Percentiles rank a stretch among this genome's conserved stretches.
Evolutionary conservation across 108 stramenopile species (phyloP).

Genomic region (Fistulifera solaris): DNA sequence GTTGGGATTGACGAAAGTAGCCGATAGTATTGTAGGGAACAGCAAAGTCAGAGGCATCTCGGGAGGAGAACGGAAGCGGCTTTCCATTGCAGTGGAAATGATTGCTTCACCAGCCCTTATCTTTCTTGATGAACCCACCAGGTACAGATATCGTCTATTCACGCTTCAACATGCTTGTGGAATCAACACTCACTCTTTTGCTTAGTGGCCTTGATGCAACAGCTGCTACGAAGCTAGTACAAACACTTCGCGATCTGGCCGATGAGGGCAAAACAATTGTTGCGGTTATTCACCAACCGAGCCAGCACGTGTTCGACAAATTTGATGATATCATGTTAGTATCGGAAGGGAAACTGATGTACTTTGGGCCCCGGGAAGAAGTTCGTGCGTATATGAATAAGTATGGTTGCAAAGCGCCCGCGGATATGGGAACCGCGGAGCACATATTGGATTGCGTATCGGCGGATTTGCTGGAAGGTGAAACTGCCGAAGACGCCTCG

Average conservation of each 20-base stretch:
- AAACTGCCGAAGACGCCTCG: conserved; percentile 32
- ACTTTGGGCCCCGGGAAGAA: conserved; percentile 56
- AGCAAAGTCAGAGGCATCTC: conserved; percentile 68
- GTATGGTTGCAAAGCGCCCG: conserved; percentile 3
- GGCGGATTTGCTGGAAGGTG: conserved; percentile 11
- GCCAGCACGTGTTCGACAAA: conserved; percentile 62
- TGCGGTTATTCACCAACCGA: conserved; percentile 86
- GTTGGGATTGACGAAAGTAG: conserved; percentile 57
- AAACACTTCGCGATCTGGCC: conserved; percentile 62
- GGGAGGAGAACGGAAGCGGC: conserved; percentile 81
- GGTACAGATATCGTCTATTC: conserved; percentile 22
- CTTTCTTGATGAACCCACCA: conserved; percentile 71
- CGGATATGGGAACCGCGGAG: conserved; percentile 27
- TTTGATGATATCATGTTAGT: conserved; percentile 82
- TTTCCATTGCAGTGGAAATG: conserved; percentile 83
- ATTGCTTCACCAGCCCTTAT: conserved; percentile 64
- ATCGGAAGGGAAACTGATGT: conserved; percentile 80
- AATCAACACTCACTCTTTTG: background rate
- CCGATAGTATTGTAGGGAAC: conserved; percentile 78
- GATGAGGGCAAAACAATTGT: conserved; percentile 74
- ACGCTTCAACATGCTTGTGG: background rate
- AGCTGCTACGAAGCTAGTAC: conserved; percentile 56
- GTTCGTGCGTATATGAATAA: conserved; percentile 49
- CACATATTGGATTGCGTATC: conserved; percentile 81
- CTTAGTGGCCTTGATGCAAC: conserved; percentile 65